These are phyloP conservation scores for Phaeosphaeria sp. DNA, from an alignment of 2,329 filamentous ascomycete genomes.

Conservation along the genomic window DNA sequence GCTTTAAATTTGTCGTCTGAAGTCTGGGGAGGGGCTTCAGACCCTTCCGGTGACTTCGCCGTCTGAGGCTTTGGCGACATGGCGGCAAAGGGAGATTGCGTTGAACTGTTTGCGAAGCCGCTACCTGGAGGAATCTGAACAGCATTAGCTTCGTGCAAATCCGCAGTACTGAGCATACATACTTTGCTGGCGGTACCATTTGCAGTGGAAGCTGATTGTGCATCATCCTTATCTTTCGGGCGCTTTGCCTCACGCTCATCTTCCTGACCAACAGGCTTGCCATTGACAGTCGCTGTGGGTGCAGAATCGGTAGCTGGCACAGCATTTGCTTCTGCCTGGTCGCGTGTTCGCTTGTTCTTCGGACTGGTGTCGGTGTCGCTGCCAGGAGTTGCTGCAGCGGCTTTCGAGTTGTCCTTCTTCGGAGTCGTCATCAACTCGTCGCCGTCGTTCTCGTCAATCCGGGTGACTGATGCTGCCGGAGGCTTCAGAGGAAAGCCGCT, in stretches of 20 bases:
- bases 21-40: slow-evolving; percentile 43
- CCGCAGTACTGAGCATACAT: slow-evolving; percentile 25
- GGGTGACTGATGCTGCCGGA: slow-evolving; percentile 37
- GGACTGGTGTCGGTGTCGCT: slow-evolving; percentile 45
- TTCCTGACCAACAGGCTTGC: slow-evolving; percentile 21
- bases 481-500: slow-evolving; percentile 41
- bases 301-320: slow-evolving; percentile 13
- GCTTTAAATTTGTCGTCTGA: slow-evolving; percentile 59
- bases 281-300: slow-evolving; percentile 19
- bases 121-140: slow-evolving; percentile 45
- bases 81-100: slow-evolving; percentile 57
- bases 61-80: slow-evolving; percentile 47
- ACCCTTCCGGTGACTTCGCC: slow-evolving; percentile 26
- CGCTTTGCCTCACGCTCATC: slow-evolving; percentile 47
- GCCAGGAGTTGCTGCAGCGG: slow-evolving; percentile 11
- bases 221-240: slow-evolving; percentile 41
- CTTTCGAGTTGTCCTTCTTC: slow-evolving; percentile 12
- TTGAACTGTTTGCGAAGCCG: slow-evolving; percentile 55
- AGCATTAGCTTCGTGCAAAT: slow-evolving; percentile 16
- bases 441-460: slow-evolving; percentile 39
- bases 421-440: slow-evolving; percentile 37
- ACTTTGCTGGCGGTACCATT: slow-evolving; percentile 34
- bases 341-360: slow-evolving; percentile 58
- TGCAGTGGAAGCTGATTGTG: slow-evolving; percentile 20
- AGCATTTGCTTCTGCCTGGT: slow-evolving; percentile 31